These are phyloP conservation scores for Eutrema heterophyllum DNA, from an alignment of 345 rosid species.

Conservation along the genomic window DNA sequence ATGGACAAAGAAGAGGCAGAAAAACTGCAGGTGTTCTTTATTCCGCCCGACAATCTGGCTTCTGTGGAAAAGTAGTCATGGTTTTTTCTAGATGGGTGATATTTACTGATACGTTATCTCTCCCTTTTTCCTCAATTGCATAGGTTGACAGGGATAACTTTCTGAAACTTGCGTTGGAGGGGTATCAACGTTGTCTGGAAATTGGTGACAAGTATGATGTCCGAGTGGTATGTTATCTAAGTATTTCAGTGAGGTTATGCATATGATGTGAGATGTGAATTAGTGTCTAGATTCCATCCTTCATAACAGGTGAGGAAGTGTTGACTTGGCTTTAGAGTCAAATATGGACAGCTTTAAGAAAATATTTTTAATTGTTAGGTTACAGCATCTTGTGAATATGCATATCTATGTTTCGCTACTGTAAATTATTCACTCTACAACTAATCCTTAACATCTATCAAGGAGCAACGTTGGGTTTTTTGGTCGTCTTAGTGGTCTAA, in stretches of 20 bases:
- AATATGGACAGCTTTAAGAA: neutral
- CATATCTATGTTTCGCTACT: neutral
- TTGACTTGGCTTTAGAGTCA: neutral
- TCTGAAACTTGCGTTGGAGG: slow-evolving; percentile 86
- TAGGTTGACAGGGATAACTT: slow-evolving; percentile 93
- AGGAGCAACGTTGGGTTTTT: neutral
- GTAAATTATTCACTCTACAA: neutral
- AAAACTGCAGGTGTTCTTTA: slow-evolving; percentile 59
- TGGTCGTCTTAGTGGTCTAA: neutral
- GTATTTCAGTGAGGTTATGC: neutral
- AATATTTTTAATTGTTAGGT: slow-evolving; percentile 1
- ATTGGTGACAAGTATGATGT: slow-evolving; percentile 90
- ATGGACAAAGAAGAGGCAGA: slow-evolving; percentile 87
- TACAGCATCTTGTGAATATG: neutral
- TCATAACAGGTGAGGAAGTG: slow-evolving; percentile 4
- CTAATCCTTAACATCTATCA: neutral
- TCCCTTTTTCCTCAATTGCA: slow-evolving; percentile 1
- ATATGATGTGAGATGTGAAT: neutral
- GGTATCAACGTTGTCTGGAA: slow-evolving; percentile 79
- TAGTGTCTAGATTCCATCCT: neutral
- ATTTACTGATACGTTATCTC: slow-evolving; percentile 9
- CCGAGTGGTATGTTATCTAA: slow-evolving; percentile 65
- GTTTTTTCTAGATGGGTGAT: slow-evolving; percentile 4
- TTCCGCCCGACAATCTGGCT: slow-evolving; percentile 5
- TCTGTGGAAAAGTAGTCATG: neutral